Conservation (phyloP, 306 rosid species). For the Quillaja saponaria region DNA sequence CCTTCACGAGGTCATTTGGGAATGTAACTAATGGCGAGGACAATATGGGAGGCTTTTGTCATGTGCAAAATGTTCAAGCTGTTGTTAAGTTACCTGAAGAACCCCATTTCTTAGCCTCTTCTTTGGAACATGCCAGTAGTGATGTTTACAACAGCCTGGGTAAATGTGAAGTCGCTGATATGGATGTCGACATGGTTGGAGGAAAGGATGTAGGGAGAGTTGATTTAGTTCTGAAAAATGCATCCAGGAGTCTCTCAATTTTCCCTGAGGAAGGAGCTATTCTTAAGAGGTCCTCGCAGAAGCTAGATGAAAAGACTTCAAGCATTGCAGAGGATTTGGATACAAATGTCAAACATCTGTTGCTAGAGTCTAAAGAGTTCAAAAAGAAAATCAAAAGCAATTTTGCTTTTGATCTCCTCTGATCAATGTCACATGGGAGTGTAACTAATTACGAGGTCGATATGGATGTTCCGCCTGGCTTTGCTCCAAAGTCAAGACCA, state of each 20-base stretch:
- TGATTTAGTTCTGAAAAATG: conserved; percentile 28
- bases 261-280: neutral
- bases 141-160: neutral
- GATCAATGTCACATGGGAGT: neutral
- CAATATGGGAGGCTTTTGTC: conserved; percentile 58
- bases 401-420: neutral
- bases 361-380: neutral
- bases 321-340: conserved; percentile 11
- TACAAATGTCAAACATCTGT: neutral
- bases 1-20: neutral
- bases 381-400: conserved; percentile 4
- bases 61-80: conserved; percentile 5
- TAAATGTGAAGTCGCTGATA: conserved; percentile 29
- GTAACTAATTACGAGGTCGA: neutral
- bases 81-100: conserved; percentile 10
- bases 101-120: neutral
- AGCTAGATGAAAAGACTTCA: conserved; percentile 11
- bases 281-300: neutral
- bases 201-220: conserved; percentile 43
- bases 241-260: conserved; percentile 10
- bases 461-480: conserved; percentile 37
- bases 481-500: neutral
- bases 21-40: neutral
- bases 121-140: neutral
- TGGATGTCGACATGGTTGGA: conserved; percentile 60